These are phyloP conservation scores for Colletotrichum theobromicola DNA, from an alignment of 2,329 filamentous ascomycete species.

Conservation along the genomic window DNA sequence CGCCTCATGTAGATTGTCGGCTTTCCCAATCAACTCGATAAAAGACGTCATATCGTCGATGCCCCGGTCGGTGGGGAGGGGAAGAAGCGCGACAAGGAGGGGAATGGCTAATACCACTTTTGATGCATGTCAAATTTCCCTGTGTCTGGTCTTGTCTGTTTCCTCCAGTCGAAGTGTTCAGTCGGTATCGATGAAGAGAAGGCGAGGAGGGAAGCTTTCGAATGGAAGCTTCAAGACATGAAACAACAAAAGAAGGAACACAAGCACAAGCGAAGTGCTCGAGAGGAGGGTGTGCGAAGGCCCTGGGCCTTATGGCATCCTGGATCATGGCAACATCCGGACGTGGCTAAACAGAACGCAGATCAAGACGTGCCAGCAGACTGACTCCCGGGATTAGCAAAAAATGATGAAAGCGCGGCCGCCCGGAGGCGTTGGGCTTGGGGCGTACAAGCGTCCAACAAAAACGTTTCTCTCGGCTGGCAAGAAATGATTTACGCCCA, in stretches of 20 bases:
- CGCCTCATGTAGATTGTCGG: constrained; percentile 20
- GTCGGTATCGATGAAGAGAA: background rate
- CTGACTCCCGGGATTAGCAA: background rate
- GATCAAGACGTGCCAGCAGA: background rate
- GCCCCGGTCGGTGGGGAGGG: background rate
- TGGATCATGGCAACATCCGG: background rate
- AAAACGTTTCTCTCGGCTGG: constrained; percentile 1
- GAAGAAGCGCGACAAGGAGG: background rate
- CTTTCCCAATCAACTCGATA: constrained; percentile 13
- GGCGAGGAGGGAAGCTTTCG: rapidly evolving
- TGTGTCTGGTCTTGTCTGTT: background rate
- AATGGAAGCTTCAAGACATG: background rate
- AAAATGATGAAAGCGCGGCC: background rate
- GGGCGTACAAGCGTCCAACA: background rate
- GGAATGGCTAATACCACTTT: background rate
- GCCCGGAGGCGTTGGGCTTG: background rate
- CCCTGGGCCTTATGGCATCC: background rate
- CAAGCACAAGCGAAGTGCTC: background rate
- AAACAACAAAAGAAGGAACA: background rate
- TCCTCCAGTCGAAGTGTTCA: background rate
- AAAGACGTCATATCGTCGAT: constrained; percentile 4
- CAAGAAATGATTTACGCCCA: background rate
- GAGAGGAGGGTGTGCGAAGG: background rate
- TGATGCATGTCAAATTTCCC: background rate
- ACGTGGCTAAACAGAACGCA: background rate